Base-by-base conservation (phyloP, 2,329 filamentous ascomycete species). In the Colletotrichum orchidophilum region DNA sequence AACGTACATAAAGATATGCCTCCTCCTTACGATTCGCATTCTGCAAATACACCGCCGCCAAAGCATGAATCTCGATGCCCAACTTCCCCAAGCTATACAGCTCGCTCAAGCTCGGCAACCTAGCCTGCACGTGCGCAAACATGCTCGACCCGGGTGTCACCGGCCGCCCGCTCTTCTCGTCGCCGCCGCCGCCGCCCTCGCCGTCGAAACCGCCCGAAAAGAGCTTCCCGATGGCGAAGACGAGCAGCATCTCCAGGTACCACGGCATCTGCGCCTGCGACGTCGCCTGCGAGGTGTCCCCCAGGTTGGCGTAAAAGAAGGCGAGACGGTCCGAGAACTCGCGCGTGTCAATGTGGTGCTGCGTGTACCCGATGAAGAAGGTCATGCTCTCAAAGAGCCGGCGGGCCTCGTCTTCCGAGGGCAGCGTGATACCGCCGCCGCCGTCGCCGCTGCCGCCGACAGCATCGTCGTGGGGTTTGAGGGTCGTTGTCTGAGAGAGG, bases 341-440 rank as follows among this genome's bases (percentile, higher is more conserved):
- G 26, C 75, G 70, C 2, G 75, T 75, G 24, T 76, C 75, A 55
- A 77, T 73, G 15, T 76, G 75, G 46, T 75, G 75, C 54, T 75
- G 75, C 26, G 75, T 76, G 33, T 77, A 73, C 11, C 72, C 75
- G 35, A 77, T 73, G 58, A 76, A 74, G 33, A 75, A 46, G 42
- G 75, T 75, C 55, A 72, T 76, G 26, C 73, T 73, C 29, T 72
- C 73, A 46, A 74, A 71, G 18, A 76, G 59, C 21, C 66, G 72
- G 12, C 72, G 72, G 13, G 70, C 73, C 3, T 74, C 73, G 18
- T 70, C 61, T 21, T 75, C 73, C 1, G 70, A 73, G 5, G 73
- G 72, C 1, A 75, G 57, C 1, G 53, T 6, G 2, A 65, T 73
- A 13, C 39, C 8, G n/a, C 39, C 39, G 11, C 8, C 39, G 18